Evolutionary conservation across 306 rosid genomes (phyloP).

Genomic region (Castanopsis chinensis): DNA sequence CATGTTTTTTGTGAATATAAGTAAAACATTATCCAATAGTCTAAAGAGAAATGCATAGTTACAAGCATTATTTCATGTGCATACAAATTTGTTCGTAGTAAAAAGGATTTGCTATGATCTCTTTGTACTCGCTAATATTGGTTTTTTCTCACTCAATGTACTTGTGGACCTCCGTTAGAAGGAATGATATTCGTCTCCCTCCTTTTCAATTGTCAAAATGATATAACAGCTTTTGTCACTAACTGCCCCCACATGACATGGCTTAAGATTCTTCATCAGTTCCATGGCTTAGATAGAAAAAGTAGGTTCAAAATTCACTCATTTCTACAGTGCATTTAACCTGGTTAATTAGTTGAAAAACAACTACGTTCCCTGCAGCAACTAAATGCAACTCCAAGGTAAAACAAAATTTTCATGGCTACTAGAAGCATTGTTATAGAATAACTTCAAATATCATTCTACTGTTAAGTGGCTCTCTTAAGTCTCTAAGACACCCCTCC

Average conservation of each 20-base stretch:
- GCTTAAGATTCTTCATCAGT: conserved; percentile 32
- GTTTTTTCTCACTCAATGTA: conserved; percentile 8
- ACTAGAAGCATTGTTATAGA: too few species aligned
- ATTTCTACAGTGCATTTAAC: neutral
- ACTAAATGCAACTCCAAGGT: too few species aligned
- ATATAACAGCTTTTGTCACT: conserved; percentile 32
- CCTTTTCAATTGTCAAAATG: conserved; percentile 34
- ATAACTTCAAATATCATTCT: too few species aligned
- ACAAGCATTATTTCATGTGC: conserved; percentile 8
- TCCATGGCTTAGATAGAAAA: neutral
- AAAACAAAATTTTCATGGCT: too few species aligned
- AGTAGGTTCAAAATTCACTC: neutral
- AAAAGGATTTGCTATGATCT: conserved; percentile 27
- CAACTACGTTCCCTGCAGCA: too few species aligned
- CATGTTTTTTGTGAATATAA: neutral
- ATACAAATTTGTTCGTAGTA: conserved; percentile 9
- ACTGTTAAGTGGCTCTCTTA: too few species aligned
- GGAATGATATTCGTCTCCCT: conserved; percentile 22
- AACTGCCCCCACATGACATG: conserved; percentile 38
- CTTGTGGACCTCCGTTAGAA: conserved; percentile 34
- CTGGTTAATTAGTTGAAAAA: too few species aligned
- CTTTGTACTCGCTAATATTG: conserved; percentile 1
- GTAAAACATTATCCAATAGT: neutral
- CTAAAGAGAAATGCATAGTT: neutral
- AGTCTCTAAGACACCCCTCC: too few species aligned